Conservation (phyloP, 441 rosid species). For the Capsella rubella region DNA sequence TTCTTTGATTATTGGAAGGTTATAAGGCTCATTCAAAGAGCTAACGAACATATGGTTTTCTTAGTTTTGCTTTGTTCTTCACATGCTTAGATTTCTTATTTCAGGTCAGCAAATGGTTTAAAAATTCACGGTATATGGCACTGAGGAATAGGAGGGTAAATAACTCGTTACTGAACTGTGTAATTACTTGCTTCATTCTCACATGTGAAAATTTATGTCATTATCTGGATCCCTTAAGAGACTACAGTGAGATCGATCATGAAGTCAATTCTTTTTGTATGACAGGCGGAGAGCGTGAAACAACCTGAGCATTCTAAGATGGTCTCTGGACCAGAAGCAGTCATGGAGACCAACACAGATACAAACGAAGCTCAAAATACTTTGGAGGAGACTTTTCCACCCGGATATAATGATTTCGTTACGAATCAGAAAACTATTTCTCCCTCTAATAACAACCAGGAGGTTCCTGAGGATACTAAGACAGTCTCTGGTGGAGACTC, state of each 20-base stretch:
- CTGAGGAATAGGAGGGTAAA: conserved; percentile 83
- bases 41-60: neutral
- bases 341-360: conserved; percentile 41
- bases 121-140: conserved; percentile 93
- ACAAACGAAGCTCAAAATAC: conserved; percentile 43
- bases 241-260: conserved; percentile 17
- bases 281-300: conserved; percentile 29
- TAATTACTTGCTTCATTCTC: neutral
- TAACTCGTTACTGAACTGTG: neutral
- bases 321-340: conserved; percentile 44
- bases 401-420: conserved; percentile 33
- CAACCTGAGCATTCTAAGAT: conserved; percentile 38
- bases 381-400: conserved; percentile 39
- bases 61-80: conserved; percentile 22
- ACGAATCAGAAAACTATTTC: conserved; percentile 26
- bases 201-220: conserved; percentile 11
- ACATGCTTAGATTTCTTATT: conserved; percentile 39
- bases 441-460: conserved; percentile 22
- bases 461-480: conserved; percentile 31
- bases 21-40: conserved; percentile 5
- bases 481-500: conserved; percentile 42
- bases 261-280: conserved; percentile 3
- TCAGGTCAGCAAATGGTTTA: conserved; percentile 99
- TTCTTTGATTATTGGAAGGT: conserved; percentile 4
- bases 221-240: conserved; percentile 4